phyloP scores from a whole-genome alignment of 257 asterid species.

The Haberlea rhodopensis region DNA sequence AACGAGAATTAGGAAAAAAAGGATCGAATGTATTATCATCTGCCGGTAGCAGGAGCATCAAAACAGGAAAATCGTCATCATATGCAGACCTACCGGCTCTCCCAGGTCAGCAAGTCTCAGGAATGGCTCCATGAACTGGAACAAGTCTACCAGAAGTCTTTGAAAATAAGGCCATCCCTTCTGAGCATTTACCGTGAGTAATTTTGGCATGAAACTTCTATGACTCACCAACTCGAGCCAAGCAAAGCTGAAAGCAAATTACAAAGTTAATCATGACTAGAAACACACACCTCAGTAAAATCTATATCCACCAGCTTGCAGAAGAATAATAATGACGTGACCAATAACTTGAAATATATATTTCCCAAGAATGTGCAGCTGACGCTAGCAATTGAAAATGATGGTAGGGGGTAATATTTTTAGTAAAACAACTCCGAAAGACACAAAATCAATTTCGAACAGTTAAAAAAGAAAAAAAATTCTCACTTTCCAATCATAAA shows the following conservation, averaged over 20 bases:
- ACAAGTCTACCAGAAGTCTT: conserved; percentile 78
- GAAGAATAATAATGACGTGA: too few species aligned
- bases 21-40: neutral
- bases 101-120: conserved; percentile 89
- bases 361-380: neutral
- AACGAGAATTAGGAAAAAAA: conserved; percentile 18
- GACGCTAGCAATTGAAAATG: too few species aligned
- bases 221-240: conserved; percentile 99
- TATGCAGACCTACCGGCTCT: conserved; percentile 64
- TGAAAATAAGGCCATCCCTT: conserved; percentile 97
- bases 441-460: too few species aligned
- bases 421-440: too few species aligned
- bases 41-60: neutral
- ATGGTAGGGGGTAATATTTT: too few species aligned
- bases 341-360: too few species aligned
- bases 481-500: too few species aligned
- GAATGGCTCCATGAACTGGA: conserved; percentile 97
- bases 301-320: conserved; percentile 6
- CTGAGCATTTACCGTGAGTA: conserved; percentile 81
- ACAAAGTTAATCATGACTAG: conserved; percentile 29
- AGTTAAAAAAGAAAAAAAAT: too few species aligned
- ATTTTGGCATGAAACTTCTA: conserved; percentile 94
- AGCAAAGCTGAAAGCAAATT: conserved; percentile 70
- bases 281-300: neutral
- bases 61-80: neutral